Evolutionary conservation across 345 rosid species (phyloP).

Genomic region (Firmiana major): DNA sequence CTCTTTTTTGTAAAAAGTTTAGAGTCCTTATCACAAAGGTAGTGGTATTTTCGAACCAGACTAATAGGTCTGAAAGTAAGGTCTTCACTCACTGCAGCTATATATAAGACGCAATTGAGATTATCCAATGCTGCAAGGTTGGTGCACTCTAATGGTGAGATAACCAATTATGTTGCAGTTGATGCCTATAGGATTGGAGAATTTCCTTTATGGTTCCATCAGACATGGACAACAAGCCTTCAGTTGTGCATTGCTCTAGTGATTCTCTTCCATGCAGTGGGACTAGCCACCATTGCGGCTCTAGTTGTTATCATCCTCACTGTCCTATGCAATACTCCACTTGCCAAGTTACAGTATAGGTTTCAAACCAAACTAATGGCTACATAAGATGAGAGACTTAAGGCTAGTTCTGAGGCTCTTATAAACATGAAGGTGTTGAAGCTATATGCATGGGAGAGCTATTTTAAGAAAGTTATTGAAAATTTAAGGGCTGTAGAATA

Average conservation of each 20-base stretch:
- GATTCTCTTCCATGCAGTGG: slow-evolving; percentile 77
- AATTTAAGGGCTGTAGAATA: slow-evolving; percentile 55
- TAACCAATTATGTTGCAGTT: slow-evolving; percentile 83
- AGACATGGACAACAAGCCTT: slow-evolving; percentile 85
- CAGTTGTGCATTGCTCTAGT: slow-evolving; percentile 75
- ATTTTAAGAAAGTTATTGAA: slow-evolving; percentile 81
- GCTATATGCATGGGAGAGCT: slow-evolving; percentile 86
- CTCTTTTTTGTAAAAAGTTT: slow-evolving; percentile 57
- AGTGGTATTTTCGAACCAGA: slow-evolving; percentile 87
- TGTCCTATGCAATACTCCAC: slow-evolving; percentile 75
- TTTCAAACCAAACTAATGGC: slow-evolving; percentile 77
- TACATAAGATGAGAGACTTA: slow-evolving; percentile 74
- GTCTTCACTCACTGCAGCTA: slow-evolving; percentile 73
- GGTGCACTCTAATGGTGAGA: slow-evolving; percentile 82
- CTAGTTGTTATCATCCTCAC: slow-evolving; percentile 64
- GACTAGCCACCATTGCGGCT: slow-evolving; percentile 81
- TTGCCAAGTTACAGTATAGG: slow-evolving; percentile 83
- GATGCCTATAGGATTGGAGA: slow-evolving; percentile 97
- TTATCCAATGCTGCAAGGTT: slow-evolving; percentile 73
- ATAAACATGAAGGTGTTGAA: slow-evolving; percentile 91
- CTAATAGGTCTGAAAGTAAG: slow-evolving; percentile 71
- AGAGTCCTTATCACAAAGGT: slow-evolving; percentile 85
- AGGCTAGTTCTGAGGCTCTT: slow-evolving; percentile 73
- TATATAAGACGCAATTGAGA: slow-evolving; percentile 77
- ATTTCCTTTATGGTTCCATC: slow-evolving; percentile 92